Conservation (phyloP, 768 basidiomycete species). For the Sutorius australiensis region DNA sequence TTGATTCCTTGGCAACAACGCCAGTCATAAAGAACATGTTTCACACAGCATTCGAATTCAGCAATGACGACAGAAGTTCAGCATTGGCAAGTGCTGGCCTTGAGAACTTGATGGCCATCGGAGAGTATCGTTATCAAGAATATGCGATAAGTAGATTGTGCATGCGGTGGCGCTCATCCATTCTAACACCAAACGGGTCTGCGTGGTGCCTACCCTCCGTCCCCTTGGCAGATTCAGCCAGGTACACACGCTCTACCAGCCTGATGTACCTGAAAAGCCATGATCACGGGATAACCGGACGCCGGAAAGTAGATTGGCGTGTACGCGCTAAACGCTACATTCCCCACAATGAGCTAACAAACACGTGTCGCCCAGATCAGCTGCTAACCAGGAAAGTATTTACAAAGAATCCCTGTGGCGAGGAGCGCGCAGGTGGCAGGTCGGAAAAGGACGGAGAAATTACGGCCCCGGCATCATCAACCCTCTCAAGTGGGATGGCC, state of each 20-base stretch:
- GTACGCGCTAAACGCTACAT: conserved; percentile 18
- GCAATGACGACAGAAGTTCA: not conserved
- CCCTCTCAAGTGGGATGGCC: conserved; percentile 3
- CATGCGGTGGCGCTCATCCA: not conserved
- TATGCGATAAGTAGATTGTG: not conserved
- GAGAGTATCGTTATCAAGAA: not conserved
- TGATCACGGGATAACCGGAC: not conserved
- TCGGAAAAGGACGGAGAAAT: not conserved
- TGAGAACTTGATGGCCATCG: not conserved
- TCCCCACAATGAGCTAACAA: conserved; percentile 24
- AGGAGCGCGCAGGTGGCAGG: not conserved
- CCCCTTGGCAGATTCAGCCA: not conserved
- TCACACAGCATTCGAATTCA: conserved; percentile 1
- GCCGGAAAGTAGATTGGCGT: conserved; percentile 7
- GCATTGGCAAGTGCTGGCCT: not conserved
- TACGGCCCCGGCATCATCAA: not conserved
- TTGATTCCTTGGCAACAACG: conserved; percentile 2
- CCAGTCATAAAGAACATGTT: not conserved
- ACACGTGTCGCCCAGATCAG: conserved; percentile 17
- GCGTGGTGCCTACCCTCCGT: not conserved
- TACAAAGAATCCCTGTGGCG: not conserved
- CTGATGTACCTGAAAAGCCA: conserved; percentile 7
- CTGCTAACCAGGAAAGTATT: not conserved
- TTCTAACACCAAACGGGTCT: not conserved
- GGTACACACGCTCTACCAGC: conserved; percentile 2